Evolutionary conservation across 2,329 filamentous ascomycete species (phyloP).

Genomic region (Fusarium pseudonygamai): DNA sequence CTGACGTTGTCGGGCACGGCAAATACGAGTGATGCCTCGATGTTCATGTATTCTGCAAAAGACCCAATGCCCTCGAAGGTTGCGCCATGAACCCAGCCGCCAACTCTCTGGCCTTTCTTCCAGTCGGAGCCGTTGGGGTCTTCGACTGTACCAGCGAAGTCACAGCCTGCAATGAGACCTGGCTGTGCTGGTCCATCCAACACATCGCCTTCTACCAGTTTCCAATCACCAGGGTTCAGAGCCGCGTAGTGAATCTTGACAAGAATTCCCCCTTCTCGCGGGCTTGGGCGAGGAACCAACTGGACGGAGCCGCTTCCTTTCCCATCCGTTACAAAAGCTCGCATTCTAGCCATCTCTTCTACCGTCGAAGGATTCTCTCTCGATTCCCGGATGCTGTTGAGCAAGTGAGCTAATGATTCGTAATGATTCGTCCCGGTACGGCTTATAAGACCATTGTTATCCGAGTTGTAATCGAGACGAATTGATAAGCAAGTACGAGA

Average conservation of each 20-base stretch:
- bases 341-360: not conserved
- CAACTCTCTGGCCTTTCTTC: not conserved
- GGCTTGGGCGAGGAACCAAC: not conserved
- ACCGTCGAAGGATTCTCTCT: too few species aligned
- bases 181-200: not conserved
- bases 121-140: not conserved
- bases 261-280: not conserved
- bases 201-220: not conserved
- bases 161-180: slow-evolving; percentile 6
- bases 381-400: not conserved
- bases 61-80: not conserved
- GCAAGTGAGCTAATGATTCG: not conserved
- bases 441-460: not conserved
- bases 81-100: slow-evolving; percentile 8
- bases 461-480: accelerated
- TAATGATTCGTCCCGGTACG: not conserved
- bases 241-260: slow-evolving; percentile 1
- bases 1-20: not conserved
- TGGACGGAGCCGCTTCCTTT: not conserved
- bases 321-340: slow-evolving; percentile 7
- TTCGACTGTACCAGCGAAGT: slow-evolving; percentile 1
- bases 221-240: slow-evolving; percentile 13
- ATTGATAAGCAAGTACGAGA: not conserved
- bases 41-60: not conserved
- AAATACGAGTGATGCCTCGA: slow-evolving; percentile 4